Conservation (phyloP, 805 yeast species). For the Pichia gijzeniarum region DNA sequence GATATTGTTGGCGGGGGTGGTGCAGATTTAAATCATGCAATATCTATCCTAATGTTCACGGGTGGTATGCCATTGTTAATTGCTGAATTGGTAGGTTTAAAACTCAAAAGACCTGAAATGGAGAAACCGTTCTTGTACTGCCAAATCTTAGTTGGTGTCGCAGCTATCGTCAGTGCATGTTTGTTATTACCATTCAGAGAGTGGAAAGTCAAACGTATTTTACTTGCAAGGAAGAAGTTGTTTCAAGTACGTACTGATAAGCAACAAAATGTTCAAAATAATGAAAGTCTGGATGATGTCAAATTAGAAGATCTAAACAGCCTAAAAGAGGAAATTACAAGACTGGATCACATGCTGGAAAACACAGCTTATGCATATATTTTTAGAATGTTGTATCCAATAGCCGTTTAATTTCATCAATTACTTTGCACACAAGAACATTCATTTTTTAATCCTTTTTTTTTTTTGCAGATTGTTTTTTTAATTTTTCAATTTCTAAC, state of each 20-base stretch:
- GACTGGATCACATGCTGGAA: constrained; percentile 12
- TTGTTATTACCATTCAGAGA: constrained; percentile 48
- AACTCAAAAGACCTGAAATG: constrained; percentile 22
- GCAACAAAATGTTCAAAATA: background rate
- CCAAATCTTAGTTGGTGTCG: constrained; percentile 52
- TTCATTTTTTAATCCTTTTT: background rate
- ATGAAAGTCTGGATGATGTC: background rate
- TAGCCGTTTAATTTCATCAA: constrained; percentile 19
- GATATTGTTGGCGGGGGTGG: constrained; percentile 32
- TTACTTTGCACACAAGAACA: too few relatives aligned
- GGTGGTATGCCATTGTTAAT: constrained; percentile 29
- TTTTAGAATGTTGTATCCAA: constrained; percentile 25
- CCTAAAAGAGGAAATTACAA: constrained; percentile 3
- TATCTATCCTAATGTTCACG: constrained; percentile 21
- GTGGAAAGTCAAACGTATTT: constrained; percentile 41
- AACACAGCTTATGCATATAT: constrained; percentile 10
- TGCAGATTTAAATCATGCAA: constrained; percentile 25
- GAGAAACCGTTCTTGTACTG: constrained; percentile 47
- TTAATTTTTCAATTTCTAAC: too few relatives aligned
- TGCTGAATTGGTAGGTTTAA: constrained; percentile 30
- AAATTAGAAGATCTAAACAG: constrained; percentile 2
- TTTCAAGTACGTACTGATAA: background rate
- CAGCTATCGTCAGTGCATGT: constrained; percentile 37
- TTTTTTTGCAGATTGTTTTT: too few relatives aligned
- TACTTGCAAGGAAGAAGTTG: constrained; percentile 23